A percentile compares a stretch with the other conserved stretches of the same genome.
phyloP scores from a whole-genome alignment of 345 rosid species.

The Firmiana major region DNA sequence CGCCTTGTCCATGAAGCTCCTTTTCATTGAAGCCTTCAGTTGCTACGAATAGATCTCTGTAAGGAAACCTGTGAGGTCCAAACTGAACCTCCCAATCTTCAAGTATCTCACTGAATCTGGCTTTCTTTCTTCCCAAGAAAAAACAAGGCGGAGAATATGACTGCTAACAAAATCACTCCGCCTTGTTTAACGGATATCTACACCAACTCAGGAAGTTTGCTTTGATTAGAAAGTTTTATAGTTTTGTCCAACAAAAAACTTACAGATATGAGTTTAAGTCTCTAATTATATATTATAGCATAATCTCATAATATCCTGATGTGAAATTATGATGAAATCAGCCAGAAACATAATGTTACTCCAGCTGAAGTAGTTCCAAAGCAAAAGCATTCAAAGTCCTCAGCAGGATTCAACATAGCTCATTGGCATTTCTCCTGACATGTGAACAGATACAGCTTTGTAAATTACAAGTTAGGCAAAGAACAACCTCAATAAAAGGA shows the following conservation, averaged over 20 bases:
- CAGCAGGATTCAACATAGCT: neutral
- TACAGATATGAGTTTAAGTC: too few species aligned
- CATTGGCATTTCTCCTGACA: too few species aligned
- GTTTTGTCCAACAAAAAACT: too few species aligned
- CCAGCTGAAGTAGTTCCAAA: neutral
- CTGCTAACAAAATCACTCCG: conserved; percentile 21
- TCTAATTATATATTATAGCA: too few species aligned
- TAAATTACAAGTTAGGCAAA: neutral
- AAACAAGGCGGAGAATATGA: conserved; percentile 26
- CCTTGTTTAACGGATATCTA: neutral
- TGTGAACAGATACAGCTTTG: neutral
- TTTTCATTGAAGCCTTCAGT: conserved; percentile 55
- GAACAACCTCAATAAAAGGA: neutral
- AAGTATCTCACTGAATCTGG: conserved; percentile 21
- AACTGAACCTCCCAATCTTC: conserved; percentile 67
- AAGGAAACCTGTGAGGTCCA: conserved; percentile 55
- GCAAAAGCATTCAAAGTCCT: neutral
- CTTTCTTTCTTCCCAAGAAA: conserved; percentile 9
- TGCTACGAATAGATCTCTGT: conserved; percentile 44
- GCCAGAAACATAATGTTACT: neutral
- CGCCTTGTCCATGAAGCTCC: conserved; percentile 58
- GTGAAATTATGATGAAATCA: too few species aligned
- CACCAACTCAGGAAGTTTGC: too few species aligned
- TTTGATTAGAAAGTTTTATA: too few species aligned
- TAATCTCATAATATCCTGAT: too few species aligned